A percentile compares a stretch with the other conserved stretches of the same genome.
phyloP scores from a whole-genome alignment of 805 yeast species.

The Ogataea philodendri region DNA sequence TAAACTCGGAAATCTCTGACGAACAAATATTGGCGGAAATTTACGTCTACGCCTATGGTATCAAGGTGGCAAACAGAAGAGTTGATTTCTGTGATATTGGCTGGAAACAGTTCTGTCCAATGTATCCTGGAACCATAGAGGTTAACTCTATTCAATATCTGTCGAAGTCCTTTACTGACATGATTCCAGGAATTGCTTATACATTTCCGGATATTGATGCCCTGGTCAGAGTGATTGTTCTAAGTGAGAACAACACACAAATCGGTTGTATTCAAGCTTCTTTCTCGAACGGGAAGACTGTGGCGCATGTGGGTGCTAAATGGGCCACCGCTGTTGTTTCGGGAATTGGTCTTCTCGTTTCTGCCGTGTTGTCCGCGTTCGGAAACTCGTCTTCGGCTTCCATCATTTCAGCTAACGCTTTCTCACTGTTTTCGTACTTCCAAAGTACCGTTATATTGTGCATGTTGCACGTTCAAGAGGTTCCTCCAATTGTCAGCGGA shows the following conservation, averaged over 20 bases:
- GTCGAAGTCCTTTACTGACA: conserved; percentile 43
- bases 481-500: conserved; percentile 89
- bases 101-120: conserved; percentile 89
- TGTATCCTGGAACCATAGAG: conserved; percentile 77
- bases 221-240: conserved; percentile 54
- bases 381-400: conserved; percentile 90
- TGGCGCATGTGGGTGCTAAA: conserved; percentile 74
- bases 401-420: conserved; percentile 82
- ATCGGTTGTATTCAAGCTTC: conserved; percentile 76
- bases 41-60: conserved; percentile 83
- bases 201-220: conserved; percentile 87
- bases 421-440: conserved; percentile 80
- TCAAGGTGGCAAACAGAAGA: conserved; percentile 55
- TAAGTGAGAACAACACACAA: conserved; percentile 36
- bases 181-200: conserved; percentile 83
- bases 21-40: conserved; percentile 66
- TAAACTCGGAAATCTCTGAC: conserved; percentile 67
- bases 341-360: conserved; percentile 78
- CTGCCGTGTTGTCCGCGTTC: conserved; percentile 78
- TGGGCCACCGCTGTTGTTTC: conserved; percentile 94
- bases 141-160: conserved; percentile 68
- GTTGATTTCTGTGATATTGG: conserved; percentile 64
- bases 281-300: conserved; percentile 76
- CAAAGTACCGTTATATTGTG: conserved; percentile 82
- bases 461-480: conserved; percentile 80